These are phyloP conservation scores for Neurospora sublineolata DNA, from an alignment of 495 filamentous ascomycete genomes.

Conservation along the genomic window DNA sequence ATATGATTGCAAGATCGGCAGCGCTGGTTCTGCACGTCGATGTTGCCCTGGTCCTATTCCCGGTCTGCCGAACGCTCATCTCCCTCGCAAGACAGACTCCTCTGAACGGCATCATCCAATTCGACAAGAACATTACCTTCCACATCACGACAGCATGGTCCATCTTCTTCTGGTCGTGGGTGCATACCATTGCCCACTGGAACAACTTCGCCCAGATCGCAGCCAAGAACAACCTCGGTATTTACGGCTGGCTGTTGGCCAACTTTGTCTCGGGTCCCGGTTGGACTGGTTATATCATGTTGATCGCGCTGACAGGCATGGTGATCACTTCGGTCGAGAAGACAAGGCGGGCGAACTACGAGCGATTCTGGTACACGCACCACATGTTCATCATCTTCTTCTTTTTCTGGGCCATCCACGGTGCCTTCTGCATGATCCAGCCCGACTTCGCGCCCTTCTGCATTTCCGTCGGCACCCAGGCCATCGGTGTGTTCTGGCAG, in stretches of 20 bases:
- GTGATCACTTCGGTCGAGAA: slow-evolving; percentile 58
- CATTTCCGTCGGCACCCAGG: slow-evolving; percentile 43
- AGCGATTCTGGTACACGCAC: slow-evolving; percentile 72
- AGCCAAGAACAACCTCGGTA: slow-evolving; percentile 55
- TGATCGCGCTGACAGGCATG: slow-evolving; percentile 56
- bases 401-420: slow-evolving; percentile 71
- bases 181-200: slow-evolving; percentile 72
- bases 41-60: slow-evolving; percentile 62
- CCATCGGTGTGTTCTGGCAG: slow-evolving; percentile 67
- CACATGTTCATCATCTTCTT: slow-evolving; percentile 72
- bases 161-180: slow-evolving; percentile 70
- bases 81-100: slow-evolving; percentile 64
- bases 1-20: slow-evolving; percentile 58
- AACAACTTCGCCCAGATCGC: slow-evolving; percentile 68
- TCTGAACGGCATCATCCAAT: slow-evolving; percentile 66
- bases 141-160: slow-evolving; percentile 73
- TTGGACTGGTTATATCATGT: slow-evolving; percentile 72
- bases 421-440: slow-evolving; percentile 72
- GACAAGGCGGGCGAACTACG: slow-evolving; percentile 57
- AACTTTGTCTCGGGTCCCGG: slow-evolving; percentile 66
- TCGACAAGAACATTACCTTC: slow-evolving; percentile 75
- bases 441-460: slow-evolving; percentile 62
- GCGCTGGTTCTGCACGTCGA: slow-evolving; percentile 66
- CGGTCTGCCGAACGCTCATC: slow-evolving; percentile 68
- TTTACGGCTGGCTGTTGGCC: slow-evolving; percentile 57